Evolutionary conservation across 75 land plant species (phyloP).

Genomic region (Selaginella tamariscina): DNA sequence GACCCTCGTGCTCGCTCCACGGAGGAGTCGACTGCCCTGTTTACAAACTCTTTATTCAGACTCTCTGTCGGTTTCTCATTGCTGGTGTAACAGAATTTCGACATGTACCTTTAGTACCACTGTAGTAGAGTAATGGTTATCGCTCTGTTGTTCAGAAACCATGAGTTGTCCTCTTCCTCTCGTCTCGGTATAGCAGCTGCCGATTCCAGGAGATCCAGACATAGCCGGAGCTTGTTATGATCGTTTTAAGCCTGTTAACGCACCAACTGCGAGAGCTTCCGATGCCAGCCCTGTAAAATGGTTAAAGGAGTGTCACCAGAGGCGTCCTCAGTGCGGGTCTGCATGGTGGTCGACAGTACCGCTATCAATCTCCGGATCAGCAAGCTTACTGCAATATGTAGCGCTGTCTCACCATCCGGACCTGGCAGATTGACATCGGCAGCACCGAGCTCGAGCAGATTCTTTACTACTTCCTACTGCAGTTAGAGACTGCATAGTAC

Average conservation of each 20-base stretch:
- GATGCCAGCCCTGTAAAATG: constrained; percentile 47
- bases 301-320: constrained; percentile 72
- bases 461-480: constrained; percentile 88
- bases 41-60: background rate
- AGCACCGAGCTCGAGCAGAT: constrained; percentile 81
- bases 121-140: background rate
- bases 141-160: background rate
- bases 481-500: constrained; percentile 77
- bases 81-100: too few species aligned
- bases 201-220: constrained; percentile 85
- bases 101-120: background rate
- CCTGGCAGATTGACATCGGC: constrained; percentile 80
- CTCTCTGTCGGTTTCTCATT: too few species aligned
- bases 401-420: constrained; percentile 59
- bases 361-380: constrained; percentile 89
- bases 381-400: constrained; percentile 79
- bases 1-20: background rate
- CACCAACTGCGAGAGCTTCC: constrained; percentile 41
- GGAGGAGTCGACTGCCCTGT: background rate
- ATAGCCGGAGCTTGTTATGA: constrained; percentile 75
- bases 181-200: constrained; percentile 31
- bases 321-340: constrained; percentile 65
- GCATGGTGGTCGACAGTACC: constrained; percentile 88
- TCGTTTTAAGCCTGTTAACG: constrained; percentile 37
- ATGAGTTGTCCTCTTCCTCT: background rate